These are phyloP conservation scores for Suillus americanus DNA, from an alignment of 768 basidiomycete species.

Conservation along the genomic window DNA sequence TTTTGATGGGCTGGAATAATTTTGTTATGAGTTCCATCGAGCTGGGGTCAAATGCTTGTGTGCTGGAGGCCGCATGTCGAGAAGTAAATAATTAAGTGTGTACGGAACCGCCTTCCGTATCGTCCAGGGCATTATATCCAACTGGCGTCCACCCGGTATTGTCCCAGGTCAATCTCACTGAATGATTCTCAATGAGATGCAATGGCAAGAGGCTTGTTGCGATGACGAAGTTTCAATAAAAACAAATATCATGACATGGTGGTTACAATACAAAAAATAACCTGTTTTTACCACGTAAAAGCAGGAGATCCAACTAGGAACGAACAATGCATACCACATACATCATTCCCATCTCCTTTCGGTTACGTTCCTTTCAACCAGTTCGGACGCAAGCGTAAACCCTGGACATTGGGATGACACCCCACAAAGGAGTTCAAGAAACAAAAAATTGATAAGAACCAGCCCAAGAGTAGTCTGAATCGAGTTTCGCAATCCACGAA, in stretches of 20 bases:
- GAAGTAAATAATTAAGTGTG: no score
- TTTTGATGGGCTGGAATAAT: slow-evolving; percentile 65
- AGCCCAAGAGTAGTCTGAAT: slow-evolving; percentile 18
- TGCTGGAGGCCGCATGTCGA: not conserved
- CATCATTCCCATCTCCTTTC: not conserved
- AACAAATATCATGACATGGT: not conserved
- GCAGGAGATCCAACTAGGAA: not conserved
- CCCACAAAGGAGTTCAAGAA: slow-evolving; percentile 10
- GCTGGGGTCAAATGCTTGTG: slow-evolving; percentile 42
- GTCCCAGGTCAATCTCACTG: not conserved
- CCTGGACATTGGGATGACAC: slow-evolving; percentile 8
- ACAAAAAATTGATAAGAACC: slow-evolving; percentile 11
- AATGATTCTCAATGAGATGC: not conserved
- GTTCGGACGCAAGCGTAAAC: not conserved
- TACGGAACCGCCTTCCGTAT: not conserved
- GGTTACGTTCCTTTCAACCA: not conserved
- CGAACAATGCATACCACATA: not conserved
- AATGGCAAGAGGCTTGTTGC: no score
- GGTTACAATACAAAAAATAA: not conserved
- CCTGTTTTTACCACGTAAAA: not conserved
- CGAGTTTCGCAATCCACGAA: slow-evolving; percentile 14
- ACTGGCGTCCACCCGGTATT: not conserved
- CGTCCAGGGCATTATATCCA: not conserved
- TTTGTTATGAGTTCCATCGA: slow-evolving; percentile 40
- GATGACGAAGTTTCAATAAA: not conserved